Evolutionary conservation across 768 basidiomycete genomes (phyloP).

Genomic region (Pholiota microspora): DNA sequence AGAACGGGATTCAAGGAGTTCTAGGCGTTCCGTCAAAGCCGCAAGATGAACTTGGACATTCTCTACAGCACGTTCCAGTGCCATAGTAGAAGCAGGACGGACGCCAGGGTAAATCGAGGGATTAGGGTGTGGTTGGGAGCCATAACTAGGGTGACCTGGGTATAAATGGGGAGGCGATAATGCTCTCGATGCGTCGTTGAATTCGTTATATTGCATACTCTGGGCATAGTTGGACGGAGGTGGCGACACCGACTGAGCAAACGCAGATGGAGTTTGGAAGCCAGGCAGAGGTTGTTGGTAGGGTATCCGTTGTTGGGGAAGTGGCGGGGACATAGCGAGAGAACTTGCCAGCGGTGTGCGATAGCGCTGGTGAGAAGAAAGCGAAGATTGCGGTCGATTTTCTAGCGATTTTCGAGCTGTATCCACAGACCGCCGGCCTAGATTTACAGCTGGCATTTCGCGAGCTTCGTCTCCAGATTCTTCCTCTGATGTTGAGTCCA

Average conservation of each 20-base stretch:
- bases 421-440: slow-evolving; percentile 28
- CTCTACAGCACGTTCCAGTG: slow-evolving; percentile 76
- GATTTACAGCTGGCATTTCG: slow-evolving; percentile 28
- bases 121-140: slow-evolving; percentile 29
- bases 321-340: slow-evolving; percentile 54
- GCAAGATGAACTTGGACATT: slow-evolving; percentile 80
- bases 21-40: slow-evolving; percentile 80
- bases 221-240: slow-evolving; percentile 38
- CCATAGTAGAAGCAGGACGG: slow-evolving; percentile 46
- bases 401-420: slow-evolving; percentile 11
- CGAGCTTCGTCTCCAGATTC: slow-evolving; percentile 49
- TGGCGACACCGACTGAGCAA: slow-evolving; percentile 46
- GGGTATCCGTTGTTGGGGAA: slow-evolving; percentile 45
- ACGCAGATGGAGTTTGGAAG: slow-evolving; percentile 75
- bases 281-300: slow-evolving; percentile 68
- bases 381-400: slow-evolving; percentile 70
- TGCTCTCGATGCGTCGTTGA: slow-evolving; percentile 38
- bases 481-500: slow-evolving; percentile 40
- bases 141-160: slow-evolving; percentile 33
- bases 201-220: slow-evolving; percentile 35
- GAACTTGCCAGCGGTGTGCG: slow-evolving; percentile 74
- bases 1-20: slow-evolving; percentile 54
- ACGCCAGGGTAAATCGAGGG: slow-evolving; percentile 33
- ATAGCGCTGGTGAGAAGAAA: slow-evolving; percentile 73
- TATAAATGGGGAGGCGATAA: slow-evolving; percentile 37